Conservation (phyloP, 305 asterid species). For the Stenogyne calaminthoides region DNA sequence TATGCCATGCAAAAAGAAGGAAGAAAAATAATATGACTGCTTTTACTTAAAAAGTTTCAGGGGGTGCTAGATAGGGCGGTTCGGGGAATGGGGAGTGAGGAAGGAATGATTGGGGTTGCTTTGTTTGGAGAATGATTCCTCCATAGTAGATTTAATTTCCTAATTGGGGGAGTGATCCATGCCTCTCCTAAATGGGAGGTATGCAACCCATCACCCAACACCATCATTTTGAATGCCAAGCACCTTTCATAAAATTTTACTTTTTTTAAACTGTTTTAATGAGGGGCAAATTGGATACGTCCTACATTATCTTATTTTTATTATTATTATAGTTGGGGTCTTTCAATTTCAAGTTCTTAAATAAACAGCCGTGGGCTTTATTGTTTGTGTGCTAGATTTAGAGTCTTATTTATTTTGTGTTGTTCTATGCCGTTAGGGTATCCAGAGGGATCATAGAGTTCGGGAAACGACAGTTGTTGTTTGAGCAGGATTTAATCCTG, state of each 20-base stretch:
- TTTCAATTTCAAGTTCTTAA: no score
- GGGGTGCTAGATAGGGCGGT: not conserved
- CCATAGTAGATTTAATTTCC: not conserved
- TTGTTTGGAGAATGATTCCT: not conserved
- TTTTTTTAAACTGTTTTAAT: not conserved
- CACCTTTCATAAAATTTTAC: not conserved
- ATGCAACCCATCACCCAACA: not conserved
- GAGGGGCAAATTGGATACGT: not conserved
- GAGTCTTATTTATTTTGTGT: no score
- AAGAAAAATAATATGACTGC: not conserved
- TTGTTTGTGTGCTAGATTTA: no score
- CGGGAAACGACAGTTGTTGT: no score
- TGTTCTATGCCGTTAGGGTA: no score
- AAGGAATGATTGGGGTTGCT: not conserved
- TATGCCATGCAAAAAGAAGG: conserved; percentile 3
- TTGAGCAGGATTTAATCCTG: no score
- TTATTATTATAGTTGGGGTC: no score
- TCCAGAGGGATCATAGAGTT: no score
- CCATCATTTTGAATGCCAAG: not conserved
- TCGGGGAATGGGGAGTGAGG: not conserved
- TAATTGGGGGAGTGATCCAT: not conserved
- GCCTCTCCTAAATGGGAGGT: not conserved
- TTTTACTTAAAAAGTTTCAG: not conserved
- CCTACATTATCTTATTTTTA: no score
- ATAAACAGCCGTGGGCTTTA: no score